Conservation (phyloP, 2,329 filamentous ascomycete genomes). For the Colletotrichum lentis region DNA sequence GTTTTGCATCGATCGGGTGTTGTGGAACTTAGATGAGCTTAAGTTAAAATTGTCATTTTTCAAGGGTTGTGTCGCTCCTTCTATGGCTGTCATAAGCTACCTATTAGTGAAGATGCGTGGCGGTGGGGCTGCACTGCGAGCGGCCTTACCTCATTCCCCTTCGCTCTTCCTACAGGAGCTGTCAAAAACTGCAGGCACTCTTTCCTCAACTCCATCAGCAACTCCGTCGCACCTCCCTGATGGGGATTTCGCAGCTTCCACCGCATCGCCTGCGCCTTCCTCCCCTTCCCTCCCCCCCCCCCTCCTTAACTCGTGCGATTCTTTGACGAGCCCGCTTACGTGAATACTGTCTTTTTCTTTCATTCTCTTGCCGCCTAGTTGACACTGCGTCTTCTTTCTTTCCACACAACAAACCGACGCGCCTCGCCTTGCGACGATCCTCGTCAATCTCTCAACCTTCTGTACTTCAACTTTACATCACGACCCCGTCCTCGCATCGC, state of each 20-base stretch:
- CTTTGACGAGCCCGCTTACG: conserved; percentile 6
- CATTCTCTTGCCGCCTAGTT: neutral
- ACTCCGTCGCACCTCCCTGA: conserved; percentile 8
- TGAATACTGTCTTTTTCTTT: neutral
- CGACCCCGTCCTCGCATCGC: neutral
- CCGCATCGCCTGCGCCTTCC: conserved; percentile 2
- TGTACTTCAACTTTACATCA: neutral
- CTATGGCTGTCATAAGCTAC: neutral
- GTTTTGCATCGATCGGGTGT: neutral
- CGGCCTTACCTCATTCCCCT: neutral
- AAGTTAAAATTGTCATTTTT: neutral
- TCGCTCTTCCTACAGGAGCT: neutral
- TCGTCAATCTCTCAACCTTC: neutral
- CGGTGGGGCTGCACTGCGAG: neutral
- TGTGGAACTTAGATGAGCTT: neutral
- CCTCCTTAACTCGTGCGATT: neutral
- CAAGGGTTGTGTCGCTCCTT: neutral
- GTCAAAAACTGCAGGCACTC: conserved; percentile 1
- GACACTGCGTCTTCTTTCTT: neutral
- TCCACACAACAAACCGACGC: neutral
- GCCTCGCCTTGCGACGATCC: conserved; percentile 7
- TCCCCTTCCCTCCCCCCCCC: too few species aligned
- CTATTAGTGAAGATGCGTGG: too few species aligned
- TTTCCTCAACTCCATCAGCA: neutral
- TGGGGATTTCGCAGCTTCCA: conserved; percentile 19